A percentile compares a stretch with the other conserved stretches of the same genome.
phyloP scores from a whole-genome alignment of 2,329 filamentous ascomycete species.

The Lecanicillium sp. region DNA sequence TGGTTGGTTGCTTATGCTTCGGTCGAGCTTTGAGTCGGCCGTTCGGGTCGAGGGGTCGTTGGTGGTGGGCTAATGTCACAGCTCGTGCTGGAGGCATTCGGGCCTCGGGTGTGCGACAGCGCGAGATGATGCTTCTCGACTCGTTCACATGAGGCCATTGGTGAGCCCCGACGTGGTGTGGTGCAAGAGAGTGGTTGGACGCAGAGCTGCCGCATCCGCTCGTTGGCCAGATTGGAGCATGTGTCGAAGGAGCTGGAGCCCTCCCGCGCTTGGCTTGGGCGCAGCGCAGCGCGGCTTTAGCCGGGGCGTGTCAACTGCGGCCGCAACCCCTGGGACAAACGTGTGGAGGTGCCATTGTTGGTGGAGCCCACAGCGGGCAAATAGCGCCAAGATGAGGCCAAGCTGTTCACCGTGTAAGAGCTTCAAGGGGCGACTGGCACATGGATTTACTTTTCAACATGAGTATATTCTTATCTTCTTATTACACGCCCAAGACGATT shows the following conservation, averaged over 20 bases:
- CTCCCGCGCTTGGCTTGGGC: not conserved
- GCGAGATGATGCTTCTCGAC: not conserved
- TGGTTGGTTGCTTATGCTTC: not conserved
- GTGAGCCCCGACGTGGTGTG: not conserved
- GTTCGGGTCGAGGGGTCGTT: not conserved
- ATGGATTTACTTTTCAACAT: not conserved
- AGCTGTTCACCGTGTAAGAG: too few relatives aligned
- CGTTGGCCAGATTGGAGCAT: not conserved
- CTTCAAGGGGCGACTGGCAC: not conserved
- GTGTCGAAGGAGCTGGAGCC: not conserved
- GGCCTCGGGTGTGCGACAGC: not conserved
- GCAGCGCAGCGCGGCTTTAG: not conserved
- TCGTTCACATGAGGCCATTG: slow-evolving; percentile 10
- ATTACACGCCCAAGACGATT: not conserved
- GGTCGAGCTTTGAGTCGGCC: not conserved
- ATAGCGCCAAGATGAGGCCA: too few relatives aligned
- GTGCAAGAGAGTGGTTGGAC: not conserved
- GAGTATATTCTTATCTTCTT: not conserved
- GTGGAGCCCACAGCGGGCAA: not conserved
- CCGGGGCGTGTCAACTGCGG: not conserved
- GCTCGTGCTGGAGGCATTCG: slow-evolving; percentile 8
- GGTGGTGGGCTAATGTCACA: not conserved
- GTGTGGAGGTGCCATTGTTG: not conserved
- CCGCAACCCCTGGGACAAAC: not conserved
- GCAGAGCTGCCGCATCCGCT: not conserved